These are phyloP conservation scores for Scutellaria galericulata DNA, from an alignment of 257 asterid genomes.

Conservation along the genomic window DNA sequence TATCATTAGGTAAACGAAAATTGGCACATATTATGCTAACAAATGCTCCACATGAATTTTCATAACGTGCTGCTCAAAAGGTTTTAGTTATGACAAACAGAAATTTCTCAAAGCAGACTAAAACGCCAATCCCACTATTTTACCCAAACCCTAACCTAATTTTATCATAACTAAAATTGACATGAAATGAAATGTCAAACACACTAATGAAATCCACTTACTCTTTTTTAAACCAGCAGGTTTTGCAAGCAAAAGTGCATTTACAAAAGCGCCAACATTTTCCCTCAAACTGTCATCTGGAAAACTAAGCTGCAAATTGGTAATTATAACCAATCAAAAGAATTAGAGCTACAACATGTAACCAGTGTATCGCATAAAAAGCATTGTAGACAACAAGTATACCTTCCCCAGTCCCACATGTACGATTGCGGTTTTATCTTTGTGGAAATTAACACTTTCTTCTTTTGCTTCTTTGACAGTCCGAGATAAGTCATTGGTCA, in stretches of 20 bases:
- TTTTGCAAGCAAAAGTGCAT: slow-evolving; percentile 87
- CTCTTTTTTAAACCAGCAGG: slow-evolving; percentile 96
- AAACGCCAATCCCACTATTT: neutral
- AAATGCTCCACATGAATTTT: neutral
- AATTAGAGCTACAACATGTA: slow-evolving; percentile 6
- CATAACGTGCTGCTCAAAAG: neutral
- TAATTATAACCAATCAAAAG: slow-evolving; percentile 22
- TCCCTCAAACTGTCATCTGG: slow-evolving; percentile 81
- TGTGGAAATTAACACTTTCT: slow-evolving; percentile 73
- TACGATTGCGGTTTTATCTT: slow-evolving; percentile 96
- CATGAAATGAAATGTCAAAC: slow-evolving; percentile 1
- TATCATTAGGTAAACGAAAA: neutral
- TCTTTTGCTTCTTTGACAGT: slow-evolving; percentile 80
- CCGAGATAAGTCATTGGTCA: slow-evolving; percentile 75
- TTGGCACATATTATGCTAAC: neutral
- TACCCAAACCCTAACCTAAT: neutral
- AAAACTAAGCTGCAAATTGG: slow-evolving; percentile 66
- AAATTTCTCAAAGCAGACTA: no score
- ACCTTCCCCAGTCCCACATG: slow-evolving; percentile 99
- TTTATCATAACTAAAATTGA: slow-evolving; percentile 16
- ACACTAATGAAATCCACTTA: slow-evolving; percentile 47
- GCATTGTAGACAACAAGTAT: slow-evolving; percentile 27
- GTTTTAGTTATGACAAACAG: no score
- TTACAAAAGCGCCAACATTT: slow-evolving; percentile 87
- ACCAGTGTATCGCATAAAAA: slow-evolving; percentile 5